phyloP scores from a whole-genome alignment of 192 early-diverging fungal genomes.

The Oehlia diaphana region DNA sequence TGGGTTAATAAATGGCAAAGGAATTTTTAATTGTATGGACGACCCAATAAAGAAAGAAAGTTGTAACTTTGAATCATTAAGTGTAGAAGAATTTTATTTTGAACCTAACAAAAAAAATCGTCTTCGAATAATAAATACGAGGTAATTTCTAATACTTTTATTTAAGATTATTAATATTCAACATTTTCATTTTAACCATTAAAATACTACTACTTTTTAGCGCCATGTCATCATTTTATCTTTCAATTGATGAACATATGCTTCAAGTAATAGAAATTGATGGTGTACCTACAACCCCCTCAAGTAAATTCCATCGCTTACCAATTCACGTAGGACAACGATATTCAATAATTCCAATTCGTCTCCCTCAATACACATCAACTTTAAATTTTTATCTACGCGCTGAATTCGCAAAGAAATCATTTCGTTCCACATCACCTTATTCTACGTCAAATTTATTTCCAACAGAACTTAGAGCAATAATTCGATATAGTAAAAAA shows the following conservation, averaged over 20 bases:
- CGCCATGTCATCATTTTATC: slow-evolving; percentile 58
- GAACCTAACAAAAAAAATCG: slow-evolving; percentile 45
- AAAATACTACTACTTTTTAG: slow-evolving; percentile 7
- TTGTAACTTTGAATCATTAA: slow-evolving; percentile 18
- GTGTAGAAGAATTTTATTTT: slow-evolving; percentile 33
- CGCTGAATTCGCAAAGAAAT: slow-evolving; percentile 38
- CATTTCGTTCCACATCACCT: slow-evolving; percentile 27
- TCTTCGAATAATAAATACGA: slow-evolving; percentile 58
- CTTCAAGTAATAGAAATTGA: slow-evolving; percentile 71
- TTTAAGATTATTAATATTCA: not conserved
- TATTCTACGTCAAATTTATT: slow-evolving; percentile 1
- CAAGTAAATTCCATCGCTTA: slow-evolving; percentile 29
- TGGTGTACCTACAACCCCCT: slow-evolving; percentile 43
- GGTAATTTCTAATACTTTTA: slow-evolving; percentile 9
- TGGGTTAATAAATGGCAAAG: slow-evolving; percentile 50
- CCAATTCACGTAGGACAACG: slow-evolving; percentile 47
- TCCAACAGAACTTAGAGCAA: slow-evolving; percentile 32
- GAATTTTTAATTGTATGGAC: slow-evolving; percentile 35
- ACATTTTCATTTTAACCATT: not conserved
- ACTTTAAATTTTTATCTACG: slow-evolving; percentile 43
- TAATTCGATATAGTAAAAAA: slow-evolving; percentile 39
- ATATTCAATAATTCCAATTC: slow-evolving; percentile 46
- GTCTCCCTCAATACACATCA: slow-evolving; percentile 35
- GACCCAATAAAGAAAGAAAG: slow-evolving; percentile 2
- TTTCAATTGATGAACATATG: slow-evolving; percentile 68